Percentiles rank a stretch among this genome's conserved stretches.
Conservation (phyloP, 108 stramenopile species). For the Nitzschia inconspicua region DNA sequence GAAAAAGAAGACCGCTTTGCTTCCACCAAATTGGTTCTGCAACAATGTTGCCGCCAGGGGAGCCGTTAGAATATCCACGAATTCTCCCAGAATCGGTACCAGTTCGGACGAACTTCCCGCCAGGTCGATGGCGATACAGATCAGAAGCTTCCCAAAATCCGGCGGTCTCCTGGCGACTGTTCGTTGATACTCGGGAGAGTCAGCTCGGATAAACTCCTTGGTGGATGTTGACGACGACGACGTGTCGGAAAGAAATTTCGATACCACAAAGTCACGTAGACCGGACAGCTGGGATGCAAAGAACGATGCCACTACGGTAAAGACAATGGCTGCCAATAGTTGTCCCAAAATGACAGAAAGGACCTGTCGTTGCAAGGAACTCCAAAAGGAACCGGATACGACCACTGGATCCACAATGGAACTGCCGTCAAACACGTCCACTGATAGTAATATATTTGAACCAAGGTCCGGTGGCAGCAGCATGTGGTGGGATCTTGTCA, state of each 20-base stretch:
- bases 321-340: slow-evolving; percentile 43
- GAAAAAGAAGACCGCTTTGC: slow-evolving; percentile 58
- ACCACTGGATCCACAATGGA: slow-evolving; percentile 57
- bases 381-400: slow-evolving; percentile 61
- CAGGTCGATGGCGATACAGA: slow-evolving; percentile 63
- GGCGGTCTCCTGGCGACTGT: no score
- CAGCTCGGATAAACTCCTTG: slow-evolving; percentile 12
- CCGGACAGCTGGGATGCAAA: slow-evolving; percentile 29
- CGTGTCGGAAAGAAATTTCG: slow-evolving; percentile 7
- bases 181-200: slow-evolving; percentile 6
- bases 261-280: slow-evolving; percentile 17
- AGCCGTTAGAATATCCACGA: slow-evolving; percentile 59
- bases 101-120: slow-evolving; percentile 59
- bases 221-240: not conserved
- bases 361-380: slow-evolving; percentile 30
- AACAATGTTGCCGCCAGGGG: slow-evolving; percentile 55
- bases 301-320: slow-evolving; percentile 39
- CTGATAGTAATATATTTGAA: no score
- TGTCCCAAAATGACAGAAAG: slow-evolving; percentile 49
- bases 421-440: slow-evolving; percentile 56
- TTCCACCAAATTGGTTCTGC: slow-evolving; percentile 48
- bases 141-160: slow-evolving; percentile 58
- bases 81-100: slow-evolving; percentile 61
- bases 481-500: not conserved
- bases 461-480: not conserved